Base-by-base conservation (phyloP, 441 rosid genomes). In the Euphorbia celastroides region DNA sequence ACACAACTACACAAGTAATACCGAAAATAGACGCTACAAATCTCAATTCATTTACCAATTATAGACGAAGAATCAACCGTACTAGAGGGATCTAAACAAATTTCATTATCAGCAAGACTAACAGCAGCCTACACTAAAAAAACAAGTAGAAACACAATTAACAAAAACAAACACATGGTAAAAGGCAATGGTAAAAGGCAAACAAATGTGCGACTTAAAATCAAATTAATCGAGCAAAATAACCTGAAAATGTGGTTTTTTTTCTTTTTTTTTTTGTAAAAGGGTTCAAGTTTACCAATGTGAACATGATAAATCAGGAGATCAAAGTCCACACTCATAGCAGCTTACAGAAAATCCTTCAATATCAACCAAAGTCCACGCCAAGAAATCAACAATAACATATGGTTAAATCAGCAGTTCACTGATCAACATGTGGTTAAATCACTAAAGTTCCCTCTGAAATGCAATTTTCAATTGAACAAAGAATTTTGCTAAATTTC, bases 31-130 rank as follows among this genome's bases (percentile, higher is more conserved):
- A 36, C 27, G 38, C 25, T 59, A 51, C 16, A 60, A 58, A 36
- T 12, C 66, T 69, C 52, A 27, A 41, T 41, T 69, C 54, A 10
- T 32, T 52, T 30, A 34, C 46, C 55, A 36, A 14, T 42, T 26
- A 32, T 31, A 5, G 48, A 31, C 31, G 23, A 34, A 60, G 51
- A 25, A 12, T 52, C 66, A 60, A 42, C 66, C 41, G 61, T 14
- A 52, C 17, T 32, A 52, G 8, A 1, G 60, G 2, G 28, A 31
- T 58, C 64, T 23, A 20, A 25, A 51, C 36, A n/a, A 9, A 9
- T 9, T 34, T 38, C 14, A 20, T 32, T 55, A 41, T 38, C 20
- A 28, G 22, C 42, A 41, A 28, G 32, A 36, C 23, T 22, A 41
- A 57, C 6, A 14, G 31, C 23, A 57, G 11, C 36, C 46, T 30